Evolutionary conservation across 805 yeast genomes (phyloP).

Genomic region (Saturnispora ahearnii): DNA sequence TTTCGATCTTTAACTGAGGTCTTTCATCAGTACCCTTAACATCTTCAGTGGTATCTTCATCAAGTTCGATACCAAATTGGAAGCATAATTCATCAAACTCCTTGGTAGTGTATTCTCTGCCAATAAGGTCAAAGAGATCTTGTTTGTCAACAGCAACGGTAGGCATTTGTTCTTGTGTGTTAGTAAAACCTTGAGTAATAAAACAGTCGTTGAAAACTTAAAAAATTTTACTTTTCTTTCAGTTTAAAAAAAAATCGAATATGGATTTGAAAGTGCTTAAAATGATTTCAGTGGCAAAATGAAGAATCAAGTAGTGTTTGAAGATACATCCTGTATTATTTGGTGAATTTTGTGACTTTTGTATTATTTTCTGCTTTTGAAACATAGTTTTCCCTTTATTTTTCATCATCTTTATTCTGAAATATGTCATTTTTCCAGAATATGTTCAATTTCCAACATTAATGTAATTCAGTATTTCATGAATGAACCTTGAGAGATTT

Average conservation of each 20-base stretch:
- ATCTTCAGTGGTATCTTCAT: conserved; percentile 88
- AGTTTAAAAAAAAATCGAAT: not conserved
- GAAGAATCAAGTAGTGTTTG: too few species aligned
- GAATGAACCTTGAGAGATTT: too few species aligned
- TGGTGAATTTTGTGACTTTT: too few species aligned
- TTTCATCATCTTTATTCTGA: too few species aligned
- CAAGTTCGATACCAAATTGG: conserved; percentile 95
- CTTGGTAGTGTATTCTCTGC: conserved; percentile 59
- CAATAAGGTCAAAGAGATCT: conserved; percentile 79
- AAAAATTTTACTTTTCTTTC: not conserved
- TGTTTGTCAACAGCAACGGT: conserved; percentile 92
- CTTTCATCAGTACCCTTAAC: conserved; percentile 68
- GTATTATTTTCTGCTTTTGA: too few species aligned
- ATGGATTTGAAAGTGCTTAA: too few species aligned
- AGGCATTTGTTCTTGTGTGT: conserved; percentile 57
- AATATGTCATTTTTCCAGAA: too few species aligned
- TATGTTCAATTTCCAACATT: too few species aligned
- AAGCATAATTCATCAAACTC: conserved; percentile 97
- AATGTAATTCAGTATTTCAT: too few species aligned
- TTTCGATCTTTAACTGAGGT: conserved; percentile 94
- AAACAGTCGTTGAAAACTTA: not conserved
- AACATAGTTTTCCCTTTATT: too few species aligned
- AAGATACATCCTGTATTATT: too few species aligned
- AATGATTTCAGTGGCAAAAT: too few species aligned
- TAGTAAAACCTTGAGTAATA: not conserved